Base-by-base conservation (phyloP, 2,329 filamentous ascomycete genomes). In the Aspergillus calidoustus region DNA sequence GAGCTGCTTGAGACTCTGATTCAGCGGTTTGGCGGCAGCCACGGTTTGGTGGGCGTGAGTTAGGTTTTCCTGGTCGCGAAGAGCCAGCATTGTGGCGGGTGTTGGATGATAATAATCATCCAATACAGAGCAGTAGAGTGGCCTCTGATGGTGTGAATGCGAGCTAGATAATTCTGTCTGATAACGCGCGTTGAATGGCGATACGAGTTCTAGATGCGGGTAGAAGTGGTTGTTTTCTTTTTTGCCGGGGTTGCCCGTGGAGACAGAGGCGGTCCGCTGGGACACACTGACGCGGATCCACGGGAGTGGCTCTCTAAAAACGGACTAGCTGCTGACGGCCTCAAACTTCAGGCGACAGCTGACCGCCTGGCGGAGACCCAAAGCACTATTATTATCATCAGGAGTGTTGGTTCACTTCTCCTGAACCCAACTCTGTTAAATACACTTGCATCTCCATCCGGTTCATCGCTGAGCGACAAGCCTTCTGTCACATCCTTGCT, bases 61-160 rank as follows among this genome's bases (percentile, higher is more conserved):
- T 76, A 92, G 80, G 78, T 97, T 97, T 79, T 97, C 93, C 80
- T 97, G 92, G 77, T 97, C 91, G 70, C 88, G 86, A 73, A 89
- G 84, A 63, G 91, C 91, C 74, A 92, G 83, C 92, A 93, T 96
- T 62, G 64, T 81, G 71, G 68, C 70, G 64, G 61, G 59, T 66
- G 31, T 22, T 62, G 30, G 58, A 55, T 61, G 38, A 46, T 19
- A 30, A 44, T 67, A 48, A 44, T 66, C 70, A 72, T 74, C 56
- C 63, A 71, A 59, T 22, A 38, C 25, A 7, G 15, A 44, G 30
- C 15, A 53, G 13, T 47, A 23, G 25, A 38, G 49, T 4, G 57
- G 22, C 19, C n/a, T 15, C 25, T 46, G 3, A 7, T 43, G 13
- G 30, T 25, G 19, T 22, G 22, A 49, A 49, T 38, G 41, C 15